A percentile compares a stretch with the other conserved stretches of the same genome.
phyloP scores from a whole-genome alignment of 768 basidiomycete species.

The Gyrodon lividus region DNA sequence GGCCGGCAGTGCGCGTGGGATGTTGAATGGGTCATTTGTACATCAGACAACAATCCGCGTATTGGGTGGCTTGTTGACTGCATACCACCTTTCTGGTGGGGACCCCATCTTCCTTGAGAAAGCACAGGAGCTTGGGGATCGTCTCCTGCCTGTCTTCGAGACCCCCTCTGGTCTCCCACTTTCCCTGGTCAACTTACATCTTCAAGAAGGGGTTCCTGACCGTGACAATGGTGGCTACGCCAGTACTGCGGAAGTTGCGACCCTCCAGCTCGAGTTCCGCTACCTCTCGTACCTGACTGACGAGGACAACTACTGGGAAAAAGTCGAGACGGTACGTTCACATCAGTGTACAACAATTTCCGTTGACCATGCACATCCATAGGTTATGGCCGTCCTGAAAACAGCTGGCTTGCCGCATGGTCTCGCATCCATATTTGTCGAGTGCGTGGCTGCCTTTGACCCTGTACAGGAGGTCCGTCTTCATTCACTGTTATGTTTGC shows the following conservation, averaged over 20 bases:
- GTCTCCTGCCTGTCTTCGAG: constrained; percentile 82
- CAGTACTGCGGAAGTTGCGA: constrained; percentile 84
- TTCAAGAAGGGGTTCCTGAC: constrained; percentile 58
- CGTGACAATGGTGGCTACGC: constrained; percentile 58
- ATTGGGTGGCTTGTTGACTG: constrained; percentile 85
- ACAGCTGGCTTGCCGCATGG: constrained; percentile 62
- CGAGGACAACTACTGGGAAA: constrained; percentile 78
- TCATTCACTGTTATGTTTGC: constrained; percentile 15
- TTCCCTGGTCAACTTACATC: constrained; percentile 74
- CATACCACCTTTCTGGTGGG: constrained; percentile 71
- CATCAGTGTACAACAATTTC: not conserved
- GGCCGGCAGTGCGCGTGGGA: not conserved
- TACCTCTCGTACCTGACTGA: constrained; percentile 82
- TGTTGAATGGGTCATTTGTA: constrained; percentile 7
- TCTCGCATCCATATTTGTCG: constrained; percentile 81
- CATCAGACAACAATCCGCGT: constrained; percentile 86
- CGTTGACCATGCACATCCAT: not conserved
- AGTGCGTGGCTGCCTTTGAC: constrained; percentile 43
- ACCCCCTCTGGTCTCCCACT: constrained; percentile 79
- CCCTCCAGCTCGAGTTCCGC: constrained; percentile 86
- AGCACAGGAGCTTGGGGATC: constrained; percentile 80
- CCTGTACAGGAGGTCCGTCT: not conserved
- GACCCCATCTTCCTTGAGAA: constrained; percentile 72
- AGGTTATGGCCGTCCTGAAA: constrained; percentile 74
- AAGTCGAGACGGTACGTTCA: constrained; percentile 61